Evolutionary conservation across 306 rosid species (phyloP), one percentile per base, ranked within the genome.

Genomic region (Rosa lucieae): DNA sequence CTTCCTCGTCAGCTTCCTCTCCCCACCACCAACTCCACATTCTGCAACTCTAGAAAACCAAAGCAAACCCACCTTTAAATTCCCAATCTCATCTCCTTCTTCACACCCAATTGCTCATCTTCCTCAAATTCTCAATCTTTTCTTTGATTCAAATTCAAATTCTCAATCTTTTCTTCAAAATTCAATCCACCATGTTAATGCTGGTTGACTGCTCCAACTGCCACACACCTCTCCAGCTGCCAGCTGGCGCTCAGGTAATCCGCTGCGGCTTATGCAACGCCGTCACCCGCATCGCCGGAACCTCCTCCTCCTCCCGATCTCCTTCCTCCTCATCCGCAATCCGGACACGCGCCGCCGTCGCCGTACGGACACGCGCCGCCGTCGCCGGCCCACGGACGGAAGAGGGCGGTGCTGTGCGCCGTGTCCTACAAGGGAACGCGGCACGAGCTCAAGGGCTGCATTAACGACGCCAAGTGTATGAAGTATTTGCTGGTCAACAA

Each of bases 401-500:
- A 85, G 82, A 75, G 89, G 32, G 91, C 91, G 1, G 77, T 88
- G 80, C 66, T 88, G 48, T 88, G 91, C 53, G 91, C 88, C 6
- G 85, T 88, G 14, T 81, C 87, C 65, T 88, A 88, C n/a, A 83
- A 77, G 74, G 40, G 70, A 11, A 56, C 84, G 12, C 46, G 75
- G 35, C 80, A 78, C 14, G 86, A 83, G 86, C 88, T 88, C 32
- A 72, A 81, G 66, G 91, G 91, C 0, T 81, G 89, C 66, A 71
- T 85, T 32, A 88, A 83, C 55, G 91, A 88, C 37, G 91, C 86
- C n/a, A 88, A 78, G 61, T 88, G 89, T 59, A 88, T 88, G 89
- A 83, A 85, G 59, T 88, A 85, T 62, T 71, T 88, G 84, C 80
- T 88, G 63, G 75, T 83, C 84, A 79, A 81, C 68, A 78, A 77